Percentiles rank a stretch among this genome's conserved stretches.
Evolutionary conservation across 495 filamentous ascomycete species (phyloP).

Genomic region (Neurospora sp.): DNA sequence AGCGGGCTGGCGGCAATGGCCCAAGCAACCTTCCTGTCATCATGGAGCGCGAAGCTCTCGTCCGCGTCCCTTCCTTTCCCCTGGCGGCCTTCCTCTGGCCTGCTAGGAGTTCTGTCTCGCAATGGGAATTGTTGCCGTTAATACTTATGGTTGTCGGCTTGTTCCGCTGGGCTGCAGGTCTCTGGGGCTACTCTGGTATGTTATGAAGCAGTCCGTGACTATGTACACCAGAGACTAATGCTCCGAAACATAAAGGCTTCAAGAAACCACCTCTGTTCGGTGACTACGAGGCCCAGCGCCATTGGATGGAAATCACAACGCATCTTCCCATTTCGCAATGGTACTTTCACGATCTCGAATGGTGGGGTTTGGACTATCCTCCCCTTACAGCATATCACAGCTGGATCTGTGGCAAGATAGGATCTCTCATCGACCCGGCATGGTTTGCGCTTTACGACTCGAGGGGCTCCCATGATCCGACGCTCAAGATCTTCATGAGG

Average conservation of each 20-base stretch:
- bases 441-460: slow-evolving; percentile 90
- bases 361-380: slow-evolving; percentile 97
- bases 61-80: slow-evolving; percentile 56
- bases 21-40: slow-evolving; percentile 3
- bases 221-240: neutral
- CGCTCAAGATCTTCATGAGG: slow-evolving; percentile 89
- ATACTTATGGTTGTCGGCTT: slow-evolving; percentile 85
- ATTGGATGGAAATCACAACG: slow-evolving; percentile 97
- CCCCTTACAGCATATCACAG: slow-evolving; percentile 97
- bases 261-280: slow-evolving; percentile 83
- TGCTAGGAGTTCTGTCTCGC: slow-evolving; percentile 67
- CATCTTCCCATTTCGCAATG: slow-evolving; percentile 84
- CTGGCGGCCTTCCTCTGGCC: slow-evolving; percentile 89
- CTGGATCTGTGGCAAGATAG: slow-evolving; percentile 84
- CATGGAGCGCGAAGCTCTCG: slow-evolving; percentile 20
- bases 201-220: neutral
- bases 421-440: slow-evolving; percentile 60
- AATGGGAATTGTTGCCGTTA: slow-evolving; percentile 86
- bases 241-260: slow-evolving; percentile 44
- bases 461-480: slow-evolving; percentile 66
- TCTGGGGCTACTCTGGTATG: slow-evolving; percentile 92
- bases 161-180: slow-evolving; percentile 81
- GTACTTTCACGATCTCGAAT: slow-evolving; percentile 94
- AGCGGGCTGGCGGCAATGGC: slow-evolving; percentile 24
- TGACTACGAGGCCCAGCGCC: slow-evolving; percentile 93